Percentiles rank a stretch among this genome's conserved stretches.
Evolutionary conservation across 2,329 filamentous ascomycete genomes (phyloP).

Genomic region (Lasiodiplodia sp.): DNA sequence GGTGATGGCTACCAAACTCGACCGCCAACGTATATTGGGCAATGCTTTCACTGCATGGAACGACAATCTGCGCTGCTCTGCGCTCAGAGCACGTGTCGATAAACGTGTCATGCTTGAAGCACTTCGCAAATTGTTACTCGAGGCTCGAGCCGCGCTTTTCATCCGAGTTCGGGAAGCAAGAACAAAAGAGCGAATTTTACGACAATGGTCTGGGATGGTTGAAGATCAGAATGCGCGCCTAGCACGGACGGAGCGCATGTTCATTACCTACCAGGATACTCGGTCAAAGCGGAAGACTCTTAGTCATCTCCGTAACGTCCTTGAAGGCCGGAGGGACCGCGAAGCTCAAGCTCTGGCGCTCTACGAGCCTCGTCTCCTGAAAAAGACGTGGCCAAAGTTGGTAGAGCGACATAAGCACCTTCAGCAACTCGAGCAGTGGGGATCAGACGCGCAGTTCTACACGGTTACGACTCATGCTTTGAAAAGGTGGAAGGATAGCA

Average conservation of each 20-base stretch:
- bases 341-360: constrained; percentile 51
- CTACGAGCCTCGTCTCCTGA: constrained; percentile 50
- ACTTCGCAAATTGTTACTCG: constrained; percentile 69
- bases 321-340: constrained; percentile 38
- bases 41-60: constrained; percentile 70
- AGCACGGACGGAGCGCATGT: constrained; percentile 41
- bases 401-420: constrained; percentile 51
- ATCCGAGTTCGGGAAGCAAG: constrained; percentile 46
- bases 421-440: constrained; percentile 59
- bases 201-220: constrained; percentile 40
- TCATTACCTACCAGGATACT: constrained; percentile 41
- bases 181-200: constrained; percentile 39
- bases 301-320: constrained; percentile 39
- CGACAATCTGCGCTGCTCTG: constrained; percentile 63
- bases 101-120: constrained; percentile 63
- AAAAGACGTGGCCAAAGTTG: constrained; percentile 46
- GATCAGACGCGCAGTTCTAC: constrained; percentile 64
- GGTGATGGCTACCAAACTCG: constrained; percentile 57
- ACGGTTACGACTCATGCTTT: constrained; percentile 59
- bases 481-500: constrained; percentile 60
- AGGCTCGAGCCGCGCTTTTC: constrained; percentile 52
- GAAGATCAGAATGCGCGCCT: constrained; percentile 40
- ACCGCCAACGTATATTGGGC: constrained; percentile 61
- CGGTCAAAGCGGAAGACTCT: constrained; percentile 33
- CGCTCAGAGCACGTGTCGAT: constrained; percentile 61